A percentile compares a stretch with the other conserved stretches of the same genome.
phyloP scores from a whole-genome alignment of 176 grass and related monocot species.

The Dactylis glomerata region DNA sequence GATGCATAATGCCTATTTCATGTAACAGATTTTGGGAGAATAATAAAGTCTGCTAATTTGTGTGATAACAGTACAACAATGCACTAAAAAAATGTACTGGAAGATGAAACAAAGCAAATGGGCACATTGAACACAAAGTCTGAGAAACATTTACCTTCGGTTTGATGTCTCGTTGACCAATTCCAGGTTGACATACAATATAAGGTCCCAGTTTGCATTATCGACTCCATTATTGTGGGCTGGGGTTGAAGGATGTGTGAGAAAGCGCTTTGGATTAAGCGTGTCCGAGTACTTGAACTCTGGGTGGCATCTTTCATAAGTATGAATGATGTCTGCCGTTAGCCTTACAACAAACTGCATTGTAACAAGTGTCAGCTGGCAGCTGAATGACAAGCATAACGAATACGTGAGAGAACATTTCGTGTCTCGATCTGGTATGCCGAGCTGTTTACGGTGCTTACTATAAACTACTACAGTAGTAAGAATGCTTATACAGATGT shows the following conservation, averaged over 20 bases:
- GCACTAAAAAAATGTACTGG: neutral
- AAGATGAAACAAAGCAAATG: constrained; percentile 20
- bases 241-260: constrained; percentile 75
- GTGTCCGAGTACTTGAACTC: constrained; percentile 79
- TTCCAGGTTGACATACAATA: constrained; percentile 83
- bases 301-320: constrained; percentile 63
- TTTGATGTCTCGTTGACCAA: constrained; percentile 70
- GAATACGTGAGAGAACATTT: neutral
- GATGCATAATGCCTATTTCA: neutral
- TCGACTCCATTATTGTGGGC: constrained; percentile 88
- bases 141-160: constrained; percentile 59
- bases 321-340: constrained; percentile 71
- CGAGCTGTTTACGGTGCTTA: neutral
- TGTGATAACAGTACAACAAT: neutral
- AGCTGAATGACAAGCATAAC: constrained; percentile 4
- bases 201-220: constrained; percentile 91
- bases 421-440: neutral
- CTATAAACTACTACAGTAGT: neutral
- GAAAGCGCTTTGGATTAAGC: constrained; percentile 68
- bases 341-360: constrained; percentile 72
- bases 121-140: neutral
- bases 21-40: neutral
- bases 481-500: neutral
- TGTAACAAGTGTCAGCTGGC: constrained; percentile 15
- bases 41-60: neutral